Evolutionary conservation across 2,329 filamentous ascomycete species (phyloP), one percentile per base, ranked within the genome.

Genomic region (Myotisia sp.): DNA sequence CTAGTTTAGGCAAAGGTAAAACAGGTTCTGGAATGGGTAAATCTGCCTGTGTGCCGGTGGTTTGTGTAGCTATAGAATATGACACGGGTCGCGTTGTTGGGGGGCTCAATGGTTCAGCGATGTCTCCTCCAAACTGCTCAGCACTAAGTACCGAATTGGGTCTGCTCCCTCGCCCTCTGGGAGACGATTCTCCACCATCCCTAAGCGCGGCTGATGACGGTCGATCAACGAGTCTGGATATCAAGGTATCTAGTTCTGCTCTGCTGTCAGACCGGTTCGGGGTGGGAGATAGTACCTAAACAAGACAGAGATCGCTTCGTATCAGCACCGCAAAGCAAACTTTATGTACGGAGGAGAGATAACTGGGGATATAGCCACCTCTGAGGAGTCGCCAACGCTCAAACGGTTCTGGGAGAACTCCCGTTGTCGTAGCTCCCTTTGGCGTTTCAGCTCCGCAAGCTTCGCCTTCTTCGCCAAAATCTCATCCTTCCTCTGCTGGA

Each of bases 401-500:
- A 76, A 71, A 46, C 84, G 74, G 46, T 67, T 74, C 42, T 70
- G 71, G 39, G 68, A 73, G 47, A 81, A 75, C 54, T 92, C 82
- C 53, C 71, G 81, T 44, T 82, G 74, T 39, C 86, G 73, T 47
- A 87, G 64, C 56, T 92, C 85, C 48, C 90, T 74, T 63, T 94
- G 85, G 42, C 82, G 75, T 65, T 93, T 94, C 45, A 98, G 71
- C 69, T 95, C 90, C 32, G 83, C 86, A 50, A 98, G 83, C 68
- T 90, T 94, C 43, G 86, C 87, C 67, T 83, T 87, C 65, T 98
- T 98, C 47, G 85, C 86, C 49, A 90, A 67, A 47, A 98, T 93
- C 67, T 98, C 90, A 67, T 93, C 85, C 65, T 84, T 80, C 50
- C 86, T 79, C 68, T 86, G 65, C 56, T 75, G 78, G 63, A 56